Percentiles rank a stretch among this genome's conserved stretches.
Conservation (phyloP, 2,329 filamentous ascomycete species). For the Trichoderma koningii region DNA sequence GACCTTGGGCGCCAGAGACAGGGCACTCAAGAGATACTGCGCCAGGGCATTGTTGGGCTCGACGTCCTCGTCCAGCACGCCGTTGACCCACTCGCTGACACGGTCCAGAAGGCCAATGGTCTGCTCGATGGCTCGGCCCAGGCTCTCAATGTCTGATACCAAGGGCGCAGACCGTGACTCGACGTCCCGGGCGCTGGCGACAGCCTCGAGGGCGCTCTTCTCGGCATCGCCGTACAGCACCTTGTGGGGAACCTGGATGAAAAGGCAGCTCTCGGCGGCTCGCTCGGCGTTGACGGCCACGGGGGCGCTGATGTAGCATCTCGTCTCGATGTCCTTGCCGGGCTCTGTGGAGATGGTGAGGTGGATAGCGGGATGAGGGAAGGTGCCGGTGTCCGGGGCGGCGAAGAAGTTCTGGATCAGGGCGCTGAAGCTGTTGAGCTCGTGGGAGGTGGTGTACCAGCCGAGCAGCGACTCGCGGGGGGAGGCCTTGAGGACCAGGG, state of each 20-base stretch:
- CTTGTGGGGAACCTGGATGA: slow-evolving; percentile 96
- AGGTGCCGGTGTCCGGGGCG: slow-evolving; percentile 93
- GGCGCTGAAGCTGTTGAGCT: slow-evolving; percentile 97
- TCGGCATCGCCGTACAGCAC: slow-evolving; percentile 81
- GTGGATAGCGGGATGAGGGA: slow-evolving; percentile 95
- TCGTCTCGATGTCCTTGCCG: slow-evolving; percentile 83
- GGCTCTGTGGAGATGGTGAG: slow-evolving; percentile 90
- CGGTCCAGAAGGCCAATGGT: slow-evolving; percentile 88
- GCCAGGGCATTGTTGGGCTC: slow-evolving; percentile 88
- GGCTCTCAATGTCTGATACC: slow-evolving; percentile 83
- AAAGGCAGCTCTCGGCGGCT: slow-evolving; percentile 92
- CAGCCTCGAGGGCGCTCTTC: slow-evolving; percentile 71
- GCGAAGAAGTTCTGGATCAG: slow-evolving; percentile 99
- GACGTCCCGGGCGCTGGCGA: slow-evolving; percentile 76
- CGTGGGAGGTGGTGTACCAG: slow-evolving; percentile 97
- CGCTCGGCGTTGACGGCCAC: slow-evolving; percentile 94
- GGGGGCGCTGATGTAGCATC: slow-evolving; percentile 92
- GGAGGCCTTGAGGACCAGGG: slow-evolving; percentile 88
- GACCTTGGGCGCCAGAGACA: slow-evolving; percentile 93
- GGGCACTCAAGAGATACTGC: slow-evolving; percentile 91
- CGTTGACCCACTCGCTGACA: slow-evolving; percentile 87
- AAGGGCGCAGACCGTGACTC: slow-evolving; percentile 74
- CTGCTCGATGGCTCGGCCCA: slow-evolving; percentile 84
- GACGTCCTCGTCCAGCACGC: slow-evolving; percentile 90
- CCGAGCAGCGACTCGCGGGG: slow-evolving; percentile 92